A percentile compares a stretch with the other conserved stretches of the same genome.
Evolutionary conservation across 257 asterid species (phyloP).

Genomic region (Capsicum chinense): DNA sequence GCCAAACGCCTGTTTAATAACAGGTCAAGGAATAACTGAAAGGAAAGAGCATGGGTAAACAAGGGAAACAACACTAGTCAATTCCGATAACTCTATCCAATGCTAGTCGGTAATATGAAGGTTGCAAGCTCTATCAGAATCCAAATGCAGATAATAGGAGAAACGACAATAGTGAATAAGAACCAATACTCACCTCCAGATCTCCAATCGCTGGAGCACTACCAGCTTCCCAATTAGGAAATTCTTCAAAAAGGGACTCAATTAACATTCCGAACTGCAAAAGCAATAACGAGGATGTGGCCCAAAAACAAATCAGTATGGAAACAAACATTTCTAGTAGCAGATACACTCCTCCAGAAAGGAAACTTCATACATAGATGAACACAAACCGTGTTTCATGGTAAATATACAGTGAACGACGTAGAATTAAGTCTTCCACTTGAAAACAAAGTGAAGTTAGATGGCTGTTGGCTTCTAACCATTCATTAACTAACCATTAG

Average conservation of each 20-base stretch:
- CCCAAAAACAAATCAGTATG: not conserved
- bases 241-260: constrained; percentile 72
- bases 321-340: not conserved
- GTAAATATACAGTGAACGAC: not conserved
- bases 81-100: not conserved
- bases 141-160: not conserved
- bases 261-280: constrained; percentile 95
- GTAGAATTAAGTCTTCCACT: not conserved
- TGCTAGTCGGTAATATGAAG: not conserved
- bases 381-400: not conserved
- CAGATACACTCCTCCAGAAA: not conserved
- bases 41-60: constrained; percentile 19
- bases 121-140: constrained; percentile 5
- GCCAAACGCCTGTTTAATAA: not conserved
- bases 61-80: constrained; percentile 14
- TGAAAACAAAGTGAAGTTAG: not conserved
- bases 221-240: constrained; percentile 67
- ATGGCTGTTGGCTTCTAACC: not conserved
- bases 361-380: not conserved
- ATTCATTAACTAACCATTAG: not conserved
- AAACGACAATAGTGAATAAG: constrained; percentile 25
- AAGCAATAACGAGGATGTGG: constrained; percentile 18
- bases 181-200: constrained; percentile 67
- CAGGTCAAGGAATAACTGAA: not conserved
- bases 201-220: constrained; percentile 83